Base-by-base conservation (phyloP, 768 basidiomycete genomes). In the Galerina marginata region DNA sequence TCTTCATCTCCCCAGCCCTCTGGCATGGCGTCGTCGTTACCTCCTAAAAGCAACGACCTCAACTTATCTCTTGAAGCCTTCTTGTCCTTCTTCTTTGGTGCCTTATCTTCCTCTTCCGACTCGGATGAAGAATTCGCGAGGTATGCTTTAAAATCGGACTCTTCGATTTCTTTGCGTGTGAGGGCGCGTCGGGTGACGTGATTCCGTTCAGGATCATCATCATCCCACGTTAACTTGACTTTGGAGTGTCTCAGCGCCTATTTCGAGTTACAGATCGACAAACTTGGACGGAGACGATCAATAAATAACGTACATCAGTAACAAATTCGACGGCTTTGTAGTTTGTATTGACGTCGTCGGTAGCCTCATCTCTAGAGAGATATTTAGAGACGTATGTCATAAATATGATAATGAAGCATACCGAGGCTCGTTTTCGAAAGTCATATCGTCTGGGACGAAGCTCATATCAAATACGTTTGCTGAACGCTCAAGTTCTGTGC, bases 201-300 rank as follows among this genome's bases (percentile, higher is more conserved):
- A 58, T 82, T 83, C 42, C 96, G 89, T 68, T 95, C 91, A 0
- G 92, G 89, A 65, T 99, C 96, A 73, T 99, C 97, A 56, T 95
- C 93, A 65, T 99, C 97, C 97, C 97, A 99, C 4, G 96, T 97
- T 36, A 99, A 83, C 69, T 93, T 97, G 60, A 99, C 96, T 79
- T 95, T 97, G 12, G 97, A 99, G 72, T 99, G 96, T 5, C 96
- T 91, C 5, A 99, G 85, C 9, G 96, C 96, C 95, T 98, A 64
- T 6, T 29, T 7, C 47, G 23, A 25, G 15, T 33, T 33, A 33
- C 4, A 29, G 6, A 14, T 9, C 26, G 20, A 37, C 14, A 33
- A 23, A 25, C 25, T 47, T 49, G 37, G 26, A 44, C 9, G 44
- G 9, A n/a, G 25, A 12, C 10, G 51, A 16, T 38, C 9, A 42